phyloP scores from a whole-genome alignment of 2,329 filamentous ascomycete species.

The Mycocentrospora acerina region DNA sequence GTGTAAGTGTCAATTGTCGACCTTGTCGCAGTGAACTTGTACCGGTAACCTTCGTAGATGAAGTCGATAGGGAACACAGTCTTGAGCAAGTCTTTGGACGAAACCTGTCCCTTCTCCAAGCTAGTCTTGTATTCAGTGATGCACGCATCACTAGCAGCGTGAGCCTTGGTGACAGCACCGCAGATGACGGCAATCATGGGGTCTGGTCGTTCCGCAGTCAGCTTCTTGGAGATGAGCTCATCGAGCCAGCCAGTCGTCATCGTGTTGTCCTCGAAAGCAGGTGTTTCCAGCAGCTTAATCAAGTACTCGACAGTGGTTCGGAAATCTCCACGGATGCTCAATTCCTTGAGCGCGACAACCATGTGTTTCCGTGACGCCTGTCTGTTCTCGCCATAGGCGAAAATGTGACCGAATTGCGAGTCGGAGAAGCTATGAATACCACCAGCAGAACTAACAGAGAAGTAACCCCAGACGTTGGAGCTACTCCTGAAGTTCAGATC shows the following conservation, averaged over 20 bases:
- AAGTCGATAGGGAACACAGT: conserved; percentile 98
- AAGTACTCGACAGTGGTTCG: conserved; percentile 97
- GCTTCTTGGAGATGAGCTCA: conserved; percentile 95
- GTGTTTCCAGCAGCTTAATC: conserved; percentile 97
- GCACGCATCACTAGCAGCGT: conserved; percentile 88
- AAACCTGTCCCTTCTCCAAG: conserved; percentile 95
- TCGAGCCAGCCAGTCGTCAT: conserved; percentile 99
- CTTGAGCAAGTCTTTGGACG: conserved; percentile 93
- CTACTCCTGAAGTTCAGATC: conserved; percentile 98
- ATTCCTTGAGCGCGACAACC: conserved; percentile 96
- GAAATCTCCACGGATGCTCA: conserved; percentile 99
- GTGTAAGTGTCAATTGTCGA: conserved; percentile 94
- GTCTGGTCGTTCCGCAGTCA: conserved; percentile 94
- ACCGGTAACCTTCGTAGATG: conserved; percentile 94
- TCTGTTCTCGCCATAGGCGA: conserved; percentile 97
- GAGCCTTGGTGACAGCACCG: conserved; percentile 91
- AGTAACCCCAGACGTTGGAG: conserved; percentile 99
- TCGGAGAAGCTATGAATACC: conserved; percentile 99
- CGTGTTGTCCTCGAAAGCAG: conserved; percentile 97
- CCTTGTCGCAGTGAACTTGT: conserved; percentile 97
- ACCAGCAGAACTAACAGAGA: conserved; percentile 94
- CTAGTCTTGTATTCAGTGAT: conserved; percentile 83
- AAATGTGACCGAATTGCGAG: conserved; percentile 98
- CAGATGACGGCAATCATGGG: conserved; percentile 91
- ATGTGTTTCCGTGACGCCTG: conserved; percentile 97